Conservation (phyloP, 208 protist species). For the Leishmania mexicana region DNA sequence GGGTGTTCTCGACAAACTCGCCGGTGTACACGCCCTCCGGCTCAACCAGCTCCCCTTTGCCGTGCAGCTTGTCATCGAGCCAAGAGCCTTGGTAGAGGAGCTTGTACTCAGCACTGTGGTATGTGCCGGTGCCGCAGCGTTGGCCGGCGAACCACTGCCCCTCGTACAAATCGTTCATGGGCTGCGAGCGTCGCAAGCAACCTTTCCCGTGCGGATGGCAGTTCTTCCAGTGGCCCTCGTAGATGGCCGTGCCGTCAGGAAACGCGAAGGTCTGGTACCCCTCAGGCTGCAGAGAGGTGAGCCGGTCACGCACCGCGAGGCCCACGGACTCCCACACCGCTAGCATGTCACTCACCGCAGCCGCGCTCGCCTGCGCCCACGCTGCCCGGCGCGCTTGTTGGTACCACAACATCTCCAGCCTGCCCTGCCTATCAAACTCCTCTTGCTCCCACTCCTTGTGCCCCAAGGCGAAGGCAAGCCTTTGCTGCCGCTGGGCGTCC, state of each 20-base stretch:
- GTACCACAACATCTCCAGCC: conserved; percentile 42
- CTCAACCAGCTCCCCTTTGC: conserved; percentile 82
- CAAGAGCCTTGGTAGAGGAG: conserved; percentile 86
- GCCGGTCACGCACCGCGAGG: conserved; percentile 62
- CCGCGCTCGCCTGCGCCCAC: conserved; percentile 44
- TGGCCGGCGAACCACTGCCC: conserved; percentile 88
- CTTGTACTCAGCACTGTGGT: conserved; percentile 50
- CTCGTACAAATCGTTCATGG: conserved; percentile 79
- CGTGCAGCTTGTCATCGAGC: conserved; percentile 81
- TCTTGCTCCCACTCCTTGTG: conserved; percentile 37
- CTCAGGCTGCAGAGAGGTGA: conserved; percentile 58
- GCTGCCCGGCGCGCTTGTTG: conserved; percentile 61
- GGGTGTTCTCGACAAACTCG: conserved; percentile 75
- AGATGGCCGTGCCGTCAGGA: conserved; percentile 74
- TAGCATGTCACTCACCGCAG: conserved; percentile 36
- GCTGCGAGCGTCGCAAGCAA: conserved; percentile 45
- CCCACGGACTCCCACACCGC: conserved; percentile 53
- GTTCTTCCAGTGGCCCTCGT: conserved; percentile 92
- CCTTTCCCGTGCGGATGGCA: conserved; percentile 86
- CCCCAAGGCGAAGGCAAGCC: conserved; percentile 38
- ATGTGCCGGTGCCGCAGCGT: conserved; percentile 73
- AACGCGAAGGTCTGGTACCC: conserved; percentile 87
- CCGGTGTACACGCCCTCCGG: conserved; percentile 79
- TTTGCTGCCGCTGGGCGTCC: conserved; percentile 43
- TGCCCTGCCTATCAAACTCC: conserved; percentile 41